Conservation (phyloP, 306 rosid genomes). For the Acacia crassicarpa region DNA sequence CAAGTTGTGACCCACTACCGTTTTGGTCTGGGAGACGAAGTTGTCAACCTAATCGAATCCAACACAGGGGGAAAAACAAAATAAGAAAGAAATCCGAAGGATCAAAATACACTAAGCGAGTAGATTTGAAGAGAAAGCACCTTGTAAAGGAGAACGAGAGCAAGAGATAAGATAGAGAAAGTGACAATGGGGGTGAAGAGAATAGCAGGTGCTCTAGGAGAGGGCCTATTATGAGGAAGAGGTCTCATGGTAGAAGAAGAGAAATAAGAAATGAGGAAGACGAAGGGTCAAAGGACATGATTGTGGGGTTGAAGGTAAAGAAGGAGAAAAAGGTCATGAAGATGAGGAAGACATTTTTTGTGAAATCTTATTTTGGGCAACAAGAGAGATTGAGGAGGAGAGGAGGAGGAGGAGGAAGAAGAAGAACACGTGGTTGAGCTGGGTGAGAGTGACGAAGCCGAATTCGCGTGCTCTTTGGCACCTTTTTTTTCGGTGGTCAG, state of each 20-base stretch:
- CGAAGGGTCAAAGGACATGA: constrained; percentile 16
- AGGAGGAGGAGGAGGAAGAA: neutral
- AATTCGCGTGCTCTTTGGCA: neutral
- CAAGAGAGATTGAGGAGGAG: no score
- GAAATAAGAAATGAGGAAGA: constrained; percentile 4
- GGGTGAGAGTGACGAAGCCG: neutral
- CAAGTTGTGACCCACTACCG: constrained; percentile 85
- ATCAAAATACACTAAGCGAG: neutral
- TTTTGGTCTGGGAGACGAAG: constrained; percentile 59
- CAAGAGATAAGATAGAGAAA: constrained; percentile 56
- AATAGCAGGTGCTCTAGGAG: constrained; percentile 50
- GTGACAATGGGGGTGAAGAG: constrained; percentile 46
- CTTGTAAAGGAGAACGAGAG: constrained; percentile 57
- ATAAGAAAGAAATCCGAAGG: neutral
- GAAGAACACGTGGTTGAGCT: neutral
- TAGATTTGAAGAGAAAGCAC: constrained; percentile 19
- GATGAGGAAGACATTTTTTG: neutral
- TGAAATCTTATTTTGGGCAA: neutral
- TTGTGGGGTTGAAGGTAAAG: neutral
- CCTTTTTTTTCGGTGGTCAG: neutral
- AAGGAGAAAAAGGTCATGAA: neutral
- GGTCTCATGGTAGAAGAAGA: constrained; percentile 37
- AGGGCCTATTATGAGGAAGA: neutral
- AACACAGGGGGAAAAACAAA: neutral
- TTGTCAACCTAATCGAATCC: constrained; percentile 65